Evolutionary conservation across 805 yeast species (phyloP), one percentile per base, ranked within the genome.

Genomic region (Hyphopichia homilentoma): DNA sequence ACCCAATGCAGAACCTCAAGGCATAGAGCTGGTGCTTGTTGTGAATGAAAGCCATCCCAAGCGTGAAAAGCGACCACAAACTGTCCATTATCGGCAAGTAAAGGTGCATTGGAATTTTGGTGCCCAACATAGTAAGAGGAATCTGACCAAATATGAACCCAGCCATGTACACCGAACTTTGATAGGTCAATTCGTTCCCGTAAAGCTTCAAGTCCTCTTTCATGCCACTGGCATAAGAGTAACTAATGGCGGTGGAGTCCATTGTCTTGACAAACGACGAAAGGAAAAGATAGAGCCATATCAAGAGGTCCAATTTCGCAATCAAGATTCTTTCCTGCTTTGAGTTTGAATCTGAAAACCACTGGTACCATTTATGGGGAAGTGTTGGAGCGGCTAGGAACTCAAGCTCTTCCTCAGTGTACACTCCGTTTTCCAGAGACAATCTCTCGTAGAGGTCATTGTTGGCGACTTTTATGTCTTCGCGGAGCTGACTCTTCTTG

Each of bases 1-100:
- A 47, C 2, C 75, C 77, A 31, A 68, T 49, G 23, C 70, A 41
- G 36, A 67, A 68, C 14, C 73, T 52, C 25, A 66, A 41, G 4
- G 70, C 74, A 43, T 50, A 64, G 33, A 70, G 43, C 29, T 58
- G 63, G 27, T 47, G 35, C 7, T 37, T 37, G 30, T 37, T 40
- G 13, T 30, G 25, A 33, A 40, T 37, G 16, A 37, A 37, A 25
- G 26, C 36, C 38, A 40, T 37, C 6, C 29, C 35, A 17, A 40
- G 23, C 16, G 44, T 37, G 32, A 40, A 40, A 31, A 37, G 11
- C 27, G 35, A 27, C 41, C 40, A 36, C 7, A 34, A 14, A 14
- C 47, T 15, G 18, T 55, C 60, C 30, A 48, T 35, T 11, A 45
- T 30, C 4, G 61, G 61, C 22, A 57, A 36, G 41, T 48, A 48